These are phyloP conservation scores for Lasiodiplodia hormozganensis DNA, from an alignment of 2,329 filamentous ascomycete species.

Conservation along the genomic window DNA sequence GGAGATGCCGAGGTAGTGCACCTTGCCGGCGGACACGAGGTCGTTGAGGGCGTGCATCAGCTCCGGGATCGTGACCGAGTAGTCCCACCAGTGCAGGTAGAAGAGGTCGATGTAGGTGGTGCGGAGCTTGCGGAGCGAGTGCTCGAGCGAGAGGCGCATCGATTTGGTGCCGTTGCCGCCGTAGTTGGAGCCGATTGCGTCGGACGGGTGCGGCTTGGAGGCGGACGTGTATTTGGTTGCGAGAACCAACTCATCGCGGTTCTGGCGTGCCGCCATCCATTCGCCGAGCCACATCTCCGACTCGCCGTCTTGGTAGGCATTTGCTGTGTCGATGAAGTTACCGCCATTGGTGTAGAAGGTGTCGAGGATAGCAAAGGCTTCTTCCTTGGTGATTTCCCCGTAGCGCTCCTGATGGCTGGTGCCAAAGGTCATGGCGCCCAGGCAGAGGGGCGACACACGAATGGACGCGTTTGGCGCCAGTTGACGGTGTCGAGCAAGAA, in stretches of 20 bases:
- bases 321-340: slow-evolving; percentile 66
- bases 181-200: slow-evolving; percentile 44
- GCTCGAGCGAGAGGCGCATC: slow-evolving; percentile 47
- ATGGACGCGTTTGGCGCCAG: slow-evolving; percentile 60
- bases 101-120: slow-evolving; percentile 71
- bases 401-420: slow-evolving; percentile 49
- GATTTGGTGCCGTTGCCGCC: slow-evolving; percentile 50
- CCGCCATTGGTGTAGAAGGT: slow-evolving; percentile 66
- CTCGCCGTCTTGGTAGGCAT: slow-evolving; percentile 42
- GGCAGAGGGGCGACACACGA: slow-evolving; percentile 61
- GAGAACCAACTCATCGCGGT: slow-evolving; percentile 50
- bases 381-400: slow-evolving; percentile 54
- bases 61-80: slow-evolving; percentile 51
- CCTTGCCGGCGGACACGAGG: slow-evolving; percentile 49
- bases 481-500: slow-evolving; percentile 60
- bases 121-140: slow-evolving; percentile 60
- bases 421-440: slow-evolving; percentile 63
- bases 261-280: slow-evolving; percentile 48
- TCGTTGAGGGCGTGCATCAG: slow-evolving; percentile 53
- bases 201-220: slow-evolving; percentile 35
- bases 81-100: slow-evolving; percentile 52
- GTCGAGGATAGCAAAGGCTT: slow-evolving; percentile 70
- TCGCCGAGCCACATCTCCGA: slow-evolving; percentile 54
- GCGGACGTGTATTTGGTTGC: slow-evolving; percentile 48
- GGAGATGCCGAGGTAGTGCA: slow-evolving; percentile 54